Evolutionary conservation across 495 filamentous ascomycete species (phyloP).

Genomic region (Tuber microsphaerosporum): DNA sequence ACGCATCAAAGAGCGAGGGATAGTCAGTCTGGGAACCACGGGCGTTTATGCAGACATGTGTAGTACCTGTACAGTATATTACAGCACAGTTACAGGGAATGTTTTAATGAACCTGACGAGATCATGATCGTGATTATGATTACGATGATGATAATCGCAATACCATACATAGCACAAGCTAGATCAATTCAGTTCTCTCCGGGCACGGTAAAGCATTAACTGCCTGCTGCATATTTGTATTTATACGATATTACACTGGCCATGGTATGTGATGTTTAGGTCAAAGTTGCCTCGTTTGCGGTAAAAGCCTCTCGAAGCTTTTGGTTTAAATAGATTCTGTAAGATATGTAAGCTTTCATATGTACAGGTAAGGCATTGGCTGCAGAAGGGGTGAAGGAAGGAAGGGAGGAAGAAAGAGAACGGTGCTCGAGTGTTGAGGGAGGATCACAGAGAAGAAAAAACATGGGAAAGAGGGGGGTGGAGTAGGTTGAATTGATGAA

Average conservation of each 20-base stretch:
- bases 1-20: neutral
- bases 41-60: neutral
- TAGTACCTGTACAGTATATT: neutral
- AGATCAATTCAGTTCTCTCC: neutral
- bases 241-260: neutral
- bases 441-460: neutral
- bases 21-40: neutral
- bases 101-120: constrained; percentile 1
- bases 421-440: neutral
- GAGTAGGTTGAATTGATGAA: neutral
- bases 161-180: neutral
- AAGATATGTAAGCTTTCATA: neutral
- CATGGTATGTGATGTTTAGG: neutral
- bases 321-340: neutral
- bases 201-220: neutral
- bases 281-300: neutral
- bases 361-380: neutral
- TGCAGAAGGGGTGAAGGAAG: neutral
- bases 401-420: neutral
- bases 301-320: neutral
- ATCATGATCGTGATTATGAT: neutral
- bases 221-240: neutral
- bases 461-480: neutral
- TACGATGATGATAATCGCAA: neutral
- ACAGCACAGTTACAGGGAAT: neutral